Percentiles rank a stretch among this genome's conserved stretches.
Conservation (phyloP, 768 basidiomycete species). For the Tephrocybe sp. region DNA sequence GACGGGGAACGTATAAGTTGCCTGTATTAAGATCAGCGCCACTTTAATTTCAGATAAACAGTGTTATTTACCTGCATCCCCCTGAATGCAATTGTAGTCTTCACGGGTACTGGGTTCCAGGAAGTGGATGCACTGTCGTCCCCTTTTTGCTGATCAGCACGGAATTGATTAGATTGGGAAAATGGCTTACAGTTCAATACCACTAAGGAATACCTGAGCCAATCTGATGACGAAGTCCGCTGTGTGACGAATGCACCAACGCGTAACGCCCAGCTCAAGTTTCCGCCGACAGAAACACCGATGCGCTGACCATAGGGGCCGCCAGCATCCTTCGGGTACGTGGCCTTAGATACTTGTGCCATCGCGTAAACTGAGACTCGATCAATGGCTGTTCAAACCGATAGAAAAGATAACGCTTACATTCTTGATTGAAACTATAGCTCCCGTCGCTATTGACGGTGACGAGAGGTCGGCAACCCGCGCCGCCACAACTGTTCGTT, state of each 20-base stretch:
- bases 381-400: not conserved
- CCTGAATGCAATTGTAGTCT: conserved; percentile 62
- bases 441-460: conserved; percentile 65
- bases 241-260: conserved; percentile 68
- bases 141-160: conserved; percentile 29
- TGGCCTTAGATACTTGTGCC: conserved; percentile 75
- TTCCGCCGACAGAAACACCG: conserved; percentile 60
- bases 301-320: conserved; percentile 73
- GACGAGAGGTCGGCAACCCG: conserved; percentile 66
- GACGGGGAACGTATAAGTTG: conserved; percentile 75
- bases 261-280: conserved; percentile 54
- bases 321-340: conserved; percentile 63
- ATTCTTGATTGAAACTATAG: conserved; percentile 73
- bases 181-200: conserved; percentile 63
- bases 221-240: conserved; percentile 52
- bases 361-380: conserved; percentile 56
- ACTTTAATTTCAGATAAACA: not conserved
- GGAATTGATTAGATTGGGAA: not conserved
- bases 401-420: conserved; percentile 29
- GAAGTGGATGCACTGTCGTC: conserved; percentile 46
- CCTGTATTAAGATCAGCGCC: conserved; percentile 30
- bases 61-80: conserved; percentile 52
- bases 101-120: conserved; percentile 56
- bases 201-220: conserved; percentile 67
- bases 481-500: conserved; percentile 57